phyloP scores from a whole-genome alignment of 768 basidiomycete genomes.

The Xerocomus brunneocitrinus region DNA sequence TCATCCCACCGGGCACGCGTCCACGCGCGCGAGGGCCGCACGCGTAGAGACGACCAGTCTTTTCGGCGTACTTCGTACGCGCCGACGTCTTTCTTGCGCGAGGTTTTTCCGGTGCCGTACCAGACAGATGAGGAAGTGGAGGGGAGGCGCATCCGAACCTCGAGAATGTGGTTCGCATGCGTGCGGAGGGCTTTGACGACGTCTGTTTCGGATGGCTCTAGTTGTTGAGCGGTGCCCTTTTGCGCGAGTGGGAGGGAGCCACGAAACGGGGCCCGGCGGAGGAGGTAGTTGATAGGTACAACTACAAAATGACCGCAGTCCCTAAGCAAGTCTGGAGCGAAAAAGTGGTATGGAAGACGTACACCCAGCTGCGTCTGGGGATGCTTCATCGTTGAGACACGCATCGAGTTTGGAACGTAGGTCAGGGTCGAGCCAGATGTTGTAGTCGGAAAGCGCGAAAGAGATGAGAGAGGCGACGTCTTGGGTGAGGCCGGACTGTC shows the following conservation, averaged over 20 bases:
- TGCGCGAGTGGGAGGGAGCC: conserved; percentile 5
- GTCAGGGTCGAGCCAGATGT: conserved; percentile 59
- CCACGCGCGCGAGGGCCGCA: conserved; percentile 23
- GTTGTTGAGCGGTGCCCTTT: not conserved
- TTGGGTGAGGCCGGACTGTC: conserved; percentile 28
- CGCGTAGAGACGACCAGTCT: conserved; percentile 33
- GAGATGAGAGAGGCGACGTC: conserved; percentile 48
- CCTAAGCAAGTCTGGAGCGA: conserved; percentile 5
- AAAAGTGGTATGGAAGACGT: conserved; percentile 22
- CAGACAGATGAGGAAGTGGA: conserved; percentile 33
- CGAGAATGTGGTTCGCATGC: conserved; percentile 42
- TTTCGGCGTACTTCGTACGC: conserved; percentile 65
- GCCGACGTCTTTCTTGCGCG: conserved; percentile 35
- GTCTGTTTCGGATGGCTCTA: conserved; percentile 36
- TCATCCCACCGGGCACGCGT: conserved; percentile 55
- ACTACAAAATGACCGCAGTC: conserved; percentile 33
- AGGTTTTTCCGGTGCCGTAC: conserved; percentile 30
- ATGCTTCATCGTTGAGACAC: conserved; percentile 10
- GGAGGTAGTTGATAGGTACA: conserved; percentile 55
- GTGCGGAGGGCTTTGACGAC: conserved; percentile 60
- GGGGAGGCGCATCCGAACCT: conserved; percentile 56
- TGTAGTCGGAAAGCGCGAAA: conserved; percentile 68
- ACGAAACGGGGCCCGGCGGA: conserved; percentile 34
- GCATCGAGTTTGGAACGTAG: conserved; percentile 46
- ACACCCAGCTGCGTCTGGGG: conserved; percentile 43